Evolutionary conservation across 306 rosid genomes (phyloP).

Genomic region (Cucumis melo): DNA sequence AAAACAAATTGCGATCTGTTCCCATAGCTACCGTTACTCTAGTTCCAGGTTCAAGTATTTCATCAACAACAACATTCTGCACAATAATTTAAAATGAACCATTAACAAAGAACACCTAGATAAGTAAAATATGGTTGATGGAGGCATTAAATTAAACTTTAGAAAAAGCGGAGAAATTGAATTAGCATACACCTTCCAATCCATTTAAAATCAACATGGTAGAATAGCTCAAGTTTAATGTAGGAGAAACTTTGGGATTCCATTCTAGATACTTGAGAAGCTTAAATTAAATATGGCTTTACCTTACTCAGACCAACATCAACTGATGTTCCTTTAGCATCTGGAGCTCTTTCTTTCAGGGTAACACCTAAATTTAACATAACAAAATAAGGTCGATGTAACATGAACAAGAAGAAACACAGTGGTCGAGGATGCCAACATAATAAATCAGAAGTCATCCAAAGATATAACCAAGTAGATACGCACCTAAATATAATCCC

Average conservation of each 20-base stretch:
- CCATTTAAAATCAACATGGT: not conserved
- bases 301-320: conserved; percentile 95
- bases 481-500: not conserved
- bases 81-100: conserved; percentile 3
- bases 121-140: not conserved
- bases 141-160: not conserved
- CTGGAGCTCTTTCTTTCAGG: conserved; percentile 39
- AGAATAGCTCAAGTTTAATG: not conserved
- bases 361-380: conserved; percentile 51
- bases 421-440: not conserved
- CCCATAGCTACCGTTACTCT: conserved; percentile 98
- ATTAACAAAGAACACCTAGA: not conserved
- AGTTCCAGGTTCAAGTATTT: conserved; percentile 60
- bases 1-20: conserved; percentile 57
- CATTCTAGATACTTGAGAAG: not conserved
- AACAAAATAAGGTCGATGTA: conserved; percentile 4
- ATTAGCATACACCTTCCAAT: not conserved
- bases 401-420: not conserved
- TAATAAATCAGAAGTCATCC: not conserved
- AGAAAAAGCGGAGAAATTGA: not conserved
- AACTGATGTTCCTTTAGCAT: conserved; percentile 43
- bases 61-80: conserved; percentile 66
- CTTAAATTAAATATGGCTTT: conserved; percentile 11
- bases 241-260: not conserved
- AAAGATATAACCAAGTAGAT: not conserved